These are phyloP conservation scores for Mrakia frigida DNA, from an alignment of 768 basidiomycete genomes.

Conservation along the genomic window DNA sequence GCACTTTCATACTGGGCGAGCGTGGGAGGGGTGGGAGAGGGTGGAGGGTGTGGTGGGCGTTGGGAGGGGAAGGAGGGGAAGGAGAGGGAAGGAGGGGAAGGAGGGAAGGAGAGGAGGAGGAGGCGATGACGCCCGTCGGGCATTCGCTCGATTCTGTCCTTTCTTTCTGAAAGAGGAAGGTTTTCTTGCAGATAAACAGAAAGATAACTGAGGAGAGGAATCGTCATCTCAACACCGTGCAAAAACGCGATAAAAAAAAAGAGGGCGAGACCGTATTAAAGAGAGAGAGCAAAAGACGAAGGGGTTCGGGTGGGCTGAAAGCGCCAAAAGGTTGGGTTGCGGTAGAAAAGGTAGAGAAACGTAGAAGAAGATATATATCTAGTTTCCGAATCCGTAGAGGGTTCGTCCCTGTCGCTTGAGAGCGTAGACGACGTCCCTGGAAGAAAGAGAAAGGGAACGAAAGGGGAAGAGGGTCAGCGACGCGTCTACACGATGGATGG, in stretches of 20 bases:
- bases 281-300: background rate
- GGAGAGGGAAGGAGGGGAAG: background rate
- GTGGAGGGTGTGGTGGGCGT: background rate
- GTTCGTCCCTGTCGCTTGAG: constrained; percentile 64
- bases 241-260: background rate
- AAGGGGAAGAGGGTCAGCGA: constrained; percentile 8
- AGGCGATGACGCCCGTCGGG: background rate
- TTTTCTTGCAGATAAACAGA: too few species aligned
- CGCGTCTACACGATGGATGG: constrained; percentile 4
- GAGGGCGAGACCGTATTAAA: background rate
- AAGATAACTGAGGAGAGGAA: too few species aligned
- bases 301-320: background rate
- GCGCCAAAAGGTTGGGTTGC: too few species aligned
- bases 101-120: background rate
- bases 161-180: too few species aligned
- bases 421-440: constrained; percentile 66
- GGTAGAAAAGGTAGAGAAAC: background rate
- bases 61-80: background rate
- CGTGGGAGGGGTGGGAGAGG: background rate
- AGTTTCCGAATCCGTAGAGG: constrained; percentile 70
- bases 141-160: background rate
- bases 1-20: constrained; percentile 31
- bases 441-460: background rate
- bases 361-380: background rate
- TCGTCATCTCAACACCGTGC: too few species aligned